Base-by-base conservation (phyloP, 169 alveolate species). In the Eimeria acervulina region DNA sequence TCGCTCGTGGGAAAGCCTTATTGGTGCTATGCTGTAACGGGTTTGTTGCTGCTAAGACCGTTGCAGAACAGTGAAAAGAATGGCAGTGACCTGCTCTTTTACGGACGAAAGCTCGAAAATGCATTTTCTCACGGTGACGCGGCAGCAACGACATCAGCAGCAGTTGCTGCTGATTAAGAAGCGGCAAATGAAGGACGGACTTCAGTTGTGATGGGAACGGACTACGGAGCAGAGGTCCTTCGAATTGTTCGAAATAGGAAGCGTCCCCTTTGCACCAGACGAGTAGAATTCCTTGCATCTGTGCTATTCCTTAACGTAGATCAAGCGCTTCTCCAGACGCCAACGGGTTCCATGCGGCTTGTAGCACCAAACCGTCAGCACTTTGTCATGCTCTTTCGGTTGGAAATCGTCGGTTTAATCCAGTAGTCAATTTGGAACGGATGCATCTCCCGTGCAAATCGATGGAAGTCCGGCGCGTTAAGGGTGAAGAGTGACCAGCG, bases 151-250 rank as follows among this genome's bases (percentile, higher is more conserved):
- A 47, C n/a, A 68, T 42, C 80, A 33, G 80, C 47, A 31, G 80
- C 44, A 31, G 80, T n/a, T 68, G 80, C 80, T 33, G 80, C 47
- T 33, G 47, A 7, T 12, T 33, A 33, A 12, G 15, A 8, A 68
- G 80, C 28, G 80, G 80, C 47, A 68, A 31, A 68, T 68, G 80
- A 33, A 68, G 80, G 8, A 68, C 80, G 47, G 47, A 33, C 80
- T 31, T 13, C 47, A 68, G 10, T 68, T 31, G 80, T 68, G 23
- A 31, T 68, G n/a, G 44, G 33, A n/a, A 68, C 76, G 6, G 28
- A 26, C 76, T 28, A 28, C 76, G 36, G 76, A 36, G 12, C 76
- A 26, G 76, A n/a, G 40, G 6, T 19, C 38, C 13, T 36, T 26
- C 40, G 76, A 63, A 28, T 63, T 13, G 4, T 63, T n/a, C 76